Evolutionary conservation across 345 rosid species (phyloP), one percentile per base, ranked within the genome.

Genomic region (Linum trigynum): DNA sequence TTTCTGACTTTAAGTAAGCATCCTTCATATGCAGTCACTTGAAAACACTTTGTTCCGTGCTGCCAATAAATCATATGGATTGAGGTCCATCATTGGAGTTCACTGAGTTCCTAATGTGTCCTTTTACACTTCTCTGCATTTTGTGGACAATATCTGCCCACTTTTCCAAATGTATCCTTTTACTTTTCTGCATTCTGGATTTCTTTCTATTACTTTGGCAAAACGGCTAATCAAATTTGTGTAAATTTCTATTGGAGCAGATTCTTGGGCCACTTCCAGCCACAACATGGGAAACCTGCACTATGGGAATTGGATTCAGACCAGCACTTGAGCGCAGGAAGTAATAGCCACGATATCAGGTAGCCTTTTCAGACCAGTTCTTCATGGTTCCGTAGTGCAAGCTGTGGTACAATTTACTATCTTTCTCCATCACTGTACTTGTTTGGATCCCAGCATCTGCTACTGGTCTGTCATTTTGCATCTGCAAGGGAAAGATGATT

Each of bases 181-280:
- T 23, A 23, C 32, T 23, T 23, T 23, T 23, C 32, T 23, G 32
- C 14, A 48, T 6, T 48, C 61, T 3, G 9, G 4, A 23, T 16
- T 37, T 57, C 61, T 57, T 3, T 17, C 8, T 57, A 10, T 1
- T 12, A 5, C 8, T 37, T 17, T 35, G 3, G 3, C 16, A 35
- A 14, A 5, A 11, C 8, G 23, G 12, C 12, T 57, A 3, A 7
- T 57, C 5, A 5, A 57, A 39, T 23, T 42, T 32, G 58, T 38
- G 64, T 38, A 16, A 41, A 15, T 40, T 48, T 76, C 17, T 38
- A 17, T 40, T 48, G 75, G 67, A 65, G 76, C 86, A 91, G 99
- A 84, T 95, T 95, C 78, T 82, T 95, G 67, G 99, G 99, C 62
- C 79, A 84, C 67, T 87, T 88, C 82, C 92, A 76, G 78, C 97